phyloP scores from a whole-genome alignment of 331 rosid genomes.

The Quercus tomentella region DNA sequence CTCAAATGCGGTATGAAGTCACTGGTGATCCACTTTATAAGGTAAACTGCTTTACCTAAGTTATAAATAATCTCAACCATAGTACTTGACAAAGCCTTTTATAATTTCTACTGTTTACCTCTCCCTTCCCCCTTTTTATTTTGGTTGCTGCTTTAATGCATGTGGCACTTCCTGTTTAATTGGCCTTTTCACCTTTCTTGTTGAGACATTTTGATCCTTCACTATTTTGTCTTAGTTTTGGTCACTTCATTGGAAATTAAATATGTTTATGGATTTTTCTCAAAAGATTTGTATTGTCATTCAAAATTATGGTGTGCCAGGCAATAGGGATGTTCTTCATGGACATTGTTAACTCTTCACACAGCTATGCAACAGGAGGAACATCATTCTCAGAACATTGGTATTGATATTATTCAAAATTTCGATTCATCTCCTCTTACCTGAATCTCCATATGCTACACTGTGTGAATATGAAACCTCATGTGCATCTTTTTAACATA shows the following conservation, averaged over 20 bases:
- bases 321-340: constrained; percentile 65
- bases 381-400: constrained; percentile 69
- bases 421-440: constrained; percentile 2
- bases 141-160: background rate
- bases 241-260: background rate
- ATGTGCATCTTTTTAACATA: background rate
- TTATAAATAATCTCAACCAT: too few relatives aligned
- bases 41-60: constrained; percentile 18
- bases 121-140: background rate
- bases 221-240: background rate
- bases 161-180: background rate
- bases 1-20: constrained; percentile 85
- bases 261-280: background rate
- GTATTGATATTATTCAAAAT: constrained; percentile 27
- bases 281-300: background rate
- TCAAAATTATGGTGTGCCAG: constrained; percentile 27
- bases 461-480: background rate
- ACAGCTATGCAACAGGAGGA: constrained; percentile 94
- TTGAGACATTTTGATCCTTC: background rate
- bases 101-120: background rate
- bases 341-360: constrained; percentile 75
- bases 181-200: background rate
- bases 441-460: background rate
- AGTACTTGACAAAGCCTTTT: background rate
- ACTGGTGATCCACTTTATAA: constrained; percentile 83